Conservation (phyloP, 306 rosid genomes). For the Glycine latifolia region DNA sequence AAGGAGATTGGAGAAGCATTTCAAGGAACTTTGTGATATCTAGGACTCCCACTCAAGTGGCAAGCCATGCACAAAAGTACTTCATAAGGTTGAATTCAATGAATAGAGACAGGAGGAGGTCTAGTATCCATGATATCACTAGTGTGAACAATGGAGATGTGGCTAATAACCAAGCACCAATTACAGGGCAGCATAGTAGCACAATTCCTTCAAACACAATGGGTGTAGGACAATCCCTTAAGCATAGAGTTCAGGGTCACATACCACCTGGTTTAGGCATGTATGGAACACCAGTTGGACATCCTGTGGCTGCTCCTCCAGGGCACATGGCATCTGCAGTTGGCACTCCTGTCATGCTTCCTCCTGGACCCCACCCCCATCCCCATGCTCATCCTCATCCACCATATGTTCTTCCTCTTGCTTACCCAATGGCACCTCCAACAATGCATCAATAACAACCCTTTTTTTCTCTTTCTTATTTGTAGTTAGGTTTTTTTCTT, state of each 20-base stretch:
- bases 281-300: constrained; percentile 91
- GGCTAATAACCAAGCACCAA: constrained; percentile 70
- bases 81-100: constrained; percentile 93
- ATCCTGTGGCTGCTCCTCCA: constrained; percentile 81
- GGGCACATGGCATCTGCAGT: constrained; percentile 92
- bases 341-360: constrained; percentile 97
- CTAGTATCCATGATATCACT: constrained; percentile 95
- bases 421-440: constrained; percentile 97
- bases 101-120: constrained; percentile 95
- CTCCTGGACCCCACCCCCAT: constrained; percentile 68
- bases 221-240: constrained; percentile 64
- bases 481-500: constrained; percentile 40
- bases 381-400: constrained; percentile 45
- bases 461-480: not conserved
- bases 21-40: constrained; percentile 96
- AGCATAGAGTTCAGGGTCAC: constrained; percentile 75
- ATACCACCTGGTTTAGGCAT: constrained; percentile 77
- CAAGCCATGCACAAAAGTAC: constrained; percentile 98
- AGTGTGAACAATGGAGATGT: constrained; percentile 84
- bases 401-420: constrained; percentile 84
- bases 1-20: constrained; percentile 99
- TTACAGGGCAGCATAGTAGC: constrained; percentile 81
- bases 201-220: constrained; percentile 57
- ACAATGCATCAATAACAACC: constrained; percentile 80
- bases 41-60: constrained; percentile 98